phyloP scores from a whole-genome alignment of 2,329 filamentous ascomycete genomes.

The Xylaria sp. region DNA sequence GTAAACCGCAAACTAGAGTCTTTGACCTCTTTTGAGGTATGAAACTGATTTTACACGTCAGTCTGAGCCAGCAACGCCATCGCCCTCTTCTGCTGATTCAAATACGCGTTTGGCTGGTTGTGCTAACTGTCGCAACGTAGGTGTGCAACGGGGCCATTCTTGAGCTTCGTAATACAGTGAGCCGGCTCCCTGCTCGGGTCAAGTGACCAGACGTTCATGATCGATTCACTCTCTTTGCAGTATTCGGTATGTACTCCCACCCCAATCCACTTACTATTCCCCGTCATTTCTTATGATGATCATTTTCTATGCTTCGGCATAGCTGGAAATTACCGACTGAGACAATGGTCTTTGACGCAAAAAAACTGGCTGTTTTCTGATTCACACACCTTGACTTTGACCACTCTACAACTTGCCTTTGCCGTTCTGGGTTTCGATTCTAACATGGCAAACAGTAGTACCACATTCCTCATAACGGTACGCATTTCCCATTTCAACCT shows the following conservation, averaged over 20 bases:
- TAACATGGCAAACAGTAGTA: constrained; percentile 32
- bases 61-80: constrained; percentile 68
- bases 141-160: constrained; percentile 8
- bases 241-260: constrained; percentile 20
- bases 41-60: constrained; percentile 93
- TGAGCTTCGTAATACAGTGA: background rate
- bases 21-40: constrained; percentile 79
- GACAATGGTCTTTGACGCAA: constrained; percentile 75
- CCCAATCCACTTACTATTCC: background rate
- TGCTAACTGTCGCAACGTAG: constrained; percentile 34
- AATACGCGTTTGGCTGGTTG: constrained; percentile 8
- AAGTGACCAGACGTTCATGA: background rate
- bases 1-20: constrained; percentile 88
- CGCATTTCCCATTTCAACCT: constrained; percentile 38
- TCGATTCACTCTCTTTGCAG: background rate
- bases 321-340: constrained; percentile 99
- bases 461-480: constrained; percentile 27
- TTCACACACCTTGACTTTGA: constrained; percentile 35
- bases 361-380: constrained; percentile 85
- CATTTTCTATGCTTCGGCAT: constrained; percentile 69
- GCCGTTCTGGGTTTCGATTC: constrained; percentile 20
- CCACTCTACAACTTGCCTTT: background rate
- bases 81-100: background rate
- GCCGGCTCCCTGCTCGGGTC: background rate
- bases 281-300: constrained; percentile 61